Base-by-base conservation (phyloP, 768 basidiomycete genomes). In the Gyrodon lividus region DNA sequence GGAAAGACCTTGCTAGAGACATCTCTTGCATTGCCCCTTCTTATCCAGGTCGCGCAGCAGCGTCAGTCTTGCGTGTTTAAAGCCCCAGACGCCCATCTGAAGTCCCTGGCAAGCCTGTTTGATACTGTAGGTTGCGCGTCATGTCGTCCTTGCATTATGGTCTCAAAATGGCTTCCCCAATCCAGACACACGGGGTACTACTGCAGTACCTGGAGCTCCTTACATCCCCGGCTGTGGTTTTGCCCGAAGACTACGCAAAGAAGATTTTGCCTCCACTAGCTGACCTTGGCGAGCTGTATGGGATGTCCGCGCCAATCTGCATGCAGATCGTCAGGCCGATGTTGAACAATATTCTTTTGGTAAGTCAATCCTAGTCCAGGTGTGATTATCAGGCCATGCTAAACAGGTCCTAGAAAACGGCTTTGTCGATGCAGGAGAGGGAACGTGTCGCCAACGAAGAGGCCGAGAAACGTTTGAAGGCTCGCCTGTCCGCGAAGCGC, bases 251-350 rank as follows among this genome's bases (percentile, higher is more conserved):
- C 48, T 95, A 94, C 61, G 81, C 85, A 16, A 77, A 77, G 38
- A 82, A 79, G 59, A 74, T 92, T 20, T 71, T 95, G 6, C 95
- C 96, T 5, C 72, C 89, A 16, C 72, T 97, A 9, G 70, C 73
- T 2, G 87, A 90, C 24, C 78, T 98, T 8, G 84, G 84, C 46
- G 75, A 79, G 46, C 76, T 77, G 34, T 98, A 88, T 68, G 89
- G 87, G 6, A 82, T 99, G 40, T 83, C 85, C 52, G 83, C 89
- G 33, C 82, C 89, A 12, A 86, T 97, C 50, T 92, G 93, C 47
- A 97, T 98, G 90, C 92, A 95, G 64, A 87, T 98, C 51, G 80
- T 92, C 34, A 83, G 97, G 14, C 94, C 96, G 13, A 84, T 88
- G 48, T 74, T 90, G 39, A 82, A 89, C 56, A 72, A 72, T 8